A percentile compares a stretch with the other conserved stretches of the same genome.
Evolutionary conservation across 352 stramenopile genomes (phyloP).

Genomic region (Globisporangium acanthophoron): DNA sequence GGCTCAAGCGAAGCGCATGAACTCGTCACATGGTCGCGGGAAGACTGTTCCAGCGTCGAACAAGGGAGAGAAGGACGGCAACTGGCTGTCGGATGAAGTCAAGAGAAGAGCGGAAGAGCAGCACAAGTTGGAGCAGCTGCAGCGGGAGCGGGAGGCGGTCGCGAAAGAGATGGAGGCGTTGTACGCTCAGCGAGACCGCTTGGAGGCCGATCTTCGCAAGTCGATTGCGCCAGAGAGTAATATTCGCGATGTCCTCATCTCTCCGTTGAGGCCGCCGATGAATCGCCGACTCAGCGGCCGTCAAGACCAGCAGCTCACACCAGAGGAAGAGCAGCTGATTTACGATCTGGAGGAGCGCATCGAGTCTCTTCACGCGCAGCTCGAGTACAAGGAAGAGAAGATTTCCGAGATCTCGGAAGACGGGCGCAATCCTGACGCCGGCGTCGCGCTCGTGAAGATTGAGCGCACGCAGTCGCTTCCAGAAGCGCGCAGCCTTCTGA

Average conservation of each 20-base stretch:
- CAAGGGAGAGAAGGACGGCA: constrained; percentile 47
- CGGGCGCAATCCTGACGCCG: constrained; percentile 31
- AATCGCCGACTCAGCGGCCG: constrained; percentile 37
- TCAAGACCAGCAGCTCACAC: constrained; percentile 51
- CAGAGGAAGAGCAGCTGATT: constrained; percentile 74
- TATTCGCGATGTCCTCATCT: constrained; percentile 80
- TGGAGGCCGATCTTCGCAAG: constrained; percentile 64
- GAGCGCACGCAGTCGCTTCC: constrained; percentile 78
- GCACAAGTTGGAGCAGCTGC: constrained; percentile 79
- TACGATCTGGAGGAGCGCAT: constrained; percentile 85
- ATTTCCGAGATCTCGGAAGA: constrained; percentile 79
- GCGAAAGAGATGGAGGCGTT: constrained; percentile 79
- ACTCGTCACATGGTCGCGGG: constrained; percentile 45
- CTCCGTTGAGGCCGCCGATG: constrained; percentile 48
- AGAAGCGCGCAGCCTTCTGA: constrained; percentile 73
- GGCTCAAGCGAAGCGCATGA: constrained; percentile 63
- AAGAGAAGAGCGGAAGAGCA: constrained; percentile 78
- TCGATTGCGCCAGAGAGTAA: constrained; percentile 54
- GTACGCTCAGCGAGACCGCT: constrained; percentile 63
- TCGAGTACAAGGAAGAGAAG: constrained; percentile 88
- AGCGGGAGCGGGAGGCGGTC: constrained; percentile 67
- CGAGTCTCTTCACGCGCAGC: constrained; percentile 75
- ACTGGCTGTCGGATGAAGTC: constrained; percentile 83
- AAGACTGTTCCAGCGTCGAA: constrained; percentile 27
- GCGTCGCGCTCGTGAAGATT: constrained; percentile 66